phyloP scores from a whole-genome alignment of 2,329 filamentous ascomycete species.

The Monilinia laxa region DNA sequence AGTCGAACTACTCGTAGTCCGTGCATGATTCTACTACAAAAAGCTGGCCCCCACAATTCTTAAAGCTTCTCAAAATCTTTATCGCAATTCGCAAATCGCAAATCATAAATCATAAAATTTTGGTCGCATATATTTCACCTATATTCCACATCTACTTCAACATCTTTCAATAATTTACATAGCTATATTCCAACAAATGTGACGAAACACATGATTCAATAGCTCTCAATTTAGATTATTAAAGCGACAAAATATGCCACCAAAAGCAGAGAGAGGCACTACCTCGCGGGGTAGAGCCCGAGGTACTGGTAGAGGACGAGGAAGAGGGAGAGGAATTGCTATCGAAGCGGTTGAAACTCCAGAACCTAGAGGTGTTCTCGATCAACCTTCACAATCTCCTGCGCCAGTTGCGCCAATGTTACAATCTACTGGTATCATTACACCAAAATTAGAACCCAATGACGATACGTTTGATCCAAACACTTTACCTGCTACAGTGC shows the following conservation, averaged over 20 bases:
- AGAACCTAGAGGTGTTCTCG: neutral
- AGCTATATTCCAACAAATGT: neutral
- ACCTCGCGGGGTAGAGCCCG: slow-evolving; percentile 24
- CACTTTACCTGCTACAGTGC: slow-evolving; percentile 35
- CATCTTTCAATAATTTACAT: neutral
- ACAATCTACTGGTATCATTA: neutral
- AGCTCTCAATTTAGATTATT: neutral
- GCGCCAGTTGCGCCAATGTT: slow-evolving; percentile 11
- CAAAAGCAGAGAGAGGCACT: slow-evolving; percentile 32
- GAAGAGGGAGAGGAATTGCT: slow-evolving; percentile 29
- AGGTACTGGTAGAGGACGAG: slow-evolving; percentile 30
- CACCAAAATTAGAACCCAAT: slow-evolving; percentile 27
- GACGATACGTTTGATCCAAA: slow-evolving; percentile 34
- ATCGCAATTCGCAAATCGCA: neutral
- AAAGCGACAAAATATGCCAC: slow-evolving; percentile 31
- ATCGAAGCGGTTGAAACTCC: slow-evolving; percentile 21
- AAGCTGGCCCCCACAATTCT: slow-evolving; percentile 3
- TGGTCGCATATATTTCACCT: neutral
- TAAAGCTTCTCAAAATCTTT: slow-evolving; percentile 14
- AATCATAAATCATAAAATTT: slow-evolving; percentile 7
- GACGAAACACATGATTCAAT: neutral
- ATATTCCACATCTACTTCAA: neutral
- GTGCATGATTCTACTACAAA: slow-evolving; percentile 6
- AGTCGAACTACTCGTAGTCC: neutral
- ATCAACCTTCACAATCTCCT: slow-evolving; percentile 3